Conservation (phyloP, 2,329 filamentous ascomycete species). For the Fusarium nisikadoi region DNA sequence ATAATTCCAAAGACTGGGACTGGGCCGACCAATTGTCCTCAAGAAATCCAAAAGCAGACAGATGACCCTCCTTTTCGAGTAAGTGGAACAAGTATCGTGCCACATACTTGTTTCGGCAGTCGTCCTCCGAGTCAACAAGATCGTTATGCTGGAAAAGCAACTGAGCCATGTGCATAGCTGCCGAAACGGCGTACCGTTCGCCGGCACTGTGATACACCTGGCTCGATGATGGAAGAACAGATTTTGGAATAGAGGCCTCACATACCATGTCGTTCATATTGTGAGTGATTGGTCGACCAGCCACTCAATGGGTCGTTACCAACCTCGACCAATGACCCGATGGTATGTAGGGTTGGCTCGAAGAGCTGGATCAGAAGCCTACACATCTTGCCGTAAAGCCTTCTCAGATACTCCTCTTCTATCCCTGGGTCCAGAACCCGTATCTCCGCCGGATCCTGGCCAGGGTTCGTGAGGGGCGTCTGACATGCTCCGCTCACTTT, state of each 20-base stretch:
- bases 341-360: conserved; percentile 46
- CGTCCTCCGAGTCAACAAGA: conserved; percentile 49
- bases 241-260: conserved; percentile 26
- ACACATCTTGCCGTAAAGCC: conserved; percentile 1
- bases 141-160: conserved; percentile 56
- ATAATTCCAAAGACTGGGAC: neutral
- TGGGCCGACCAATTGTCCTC: conserved; percentile 48
- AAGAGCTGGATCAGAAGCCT: conserved; percentile 51
- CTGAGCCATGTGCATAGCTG: conserved; percentile 54
- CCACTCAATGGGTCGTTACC: conserved; percentile 43
- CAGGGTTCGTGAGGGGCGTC: neutral
- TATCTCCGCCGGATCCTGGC: neutral
- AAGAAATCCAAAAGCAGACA: conserved; percentile 45
- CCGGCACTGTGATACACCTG: conserved; percentile 44
- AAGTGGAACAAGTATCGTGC: conserved; percentile 54
- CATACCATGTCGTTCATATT: conserved; percentile 55
- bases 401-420: neutral
- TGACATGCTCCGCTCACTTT: neutral
- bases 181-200: conserved; percentile 53
- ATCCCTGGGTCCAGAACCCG: neutral
- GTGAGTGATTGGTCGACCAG: conserved; percentile 50
- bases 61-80: conserved; percentile 43
- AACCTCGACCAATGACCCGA: conserved; percentile 51
- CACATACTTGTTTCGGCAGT: conserved; percentile 56
- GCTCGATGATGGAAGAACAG: neutral